These are phyloP conservation scores for Lantana camara DNA, from an alignment of 257 asterid species.

Conservation along the genomic window DNA sequence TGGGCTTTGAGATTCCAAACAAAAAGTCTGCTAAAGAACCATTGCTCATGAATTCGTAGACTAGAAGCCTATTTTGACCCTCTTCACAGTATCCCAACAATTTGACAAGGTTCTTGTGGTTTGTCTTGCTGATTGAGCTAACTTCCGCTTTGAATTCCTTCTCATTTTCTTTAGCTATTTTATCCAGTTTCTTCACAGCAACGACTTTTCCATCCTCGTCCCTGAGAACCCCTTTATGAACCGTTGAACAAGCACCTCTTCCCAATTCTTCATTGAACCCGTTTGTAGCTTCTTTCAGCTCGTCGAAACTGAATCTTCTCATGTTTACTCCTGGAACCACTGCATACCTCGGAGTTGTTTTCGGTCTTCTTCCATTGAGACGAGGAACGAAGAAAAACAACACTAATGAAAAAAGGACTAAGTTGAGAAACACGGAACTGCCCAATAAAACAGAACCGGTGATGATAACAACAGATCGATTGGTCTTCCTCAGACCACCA, in stretches of 20 bases:
- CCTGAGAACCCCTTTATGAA: constrained; percentile 28
- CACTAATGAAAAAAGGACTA: no score
- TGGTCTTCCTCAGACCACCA: neutral
- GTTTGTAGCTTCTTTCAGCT: constrained; percentile 28
- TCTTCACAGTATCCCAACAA: constrained; percentile 47
- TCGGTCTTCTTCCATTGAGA: neutral
- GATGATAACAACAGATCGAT: constrained; percentile 17
- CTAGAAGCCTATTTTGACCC: constrained; percentile 36
- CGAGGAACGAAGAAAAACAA: neutral
- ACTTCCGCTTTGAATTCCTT: constrained; percentile 41
- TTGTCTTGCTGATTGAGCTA: constrained; percentile 42
- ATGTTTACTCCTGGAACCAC: constrained; percentile 22
- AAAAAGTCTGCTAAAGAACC: no score
- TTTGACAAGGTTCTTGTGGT: constrained; percentile 52
- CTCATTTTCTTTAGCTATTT: constrained; percentile 32
- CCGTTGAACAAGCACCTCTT: constrained; percentile 32
- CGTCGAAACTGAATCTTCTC: constrained; percentile 25
- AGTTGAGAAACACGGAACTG: constrained; percentile 12
- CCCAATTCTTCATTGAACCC: constrained; percentile 33
- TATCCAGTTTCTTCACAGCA: constrained; percentile 47
- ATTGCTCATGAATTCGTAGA: no score
- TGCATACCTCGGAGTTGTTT: neutral
- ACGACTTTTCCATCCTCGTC: neutral
- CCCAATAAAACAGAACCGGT: constrained; percentile 22
- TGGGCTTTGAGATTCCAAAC: no score